A percentile compares a stretch with the other conserved stretches of the same genome.
These are phyloP conservation scores for Neoarthrinium moseri DNA, from an alignment of 2,329 filamentous ascomycete species.

Conservation along the genomic window DNA sequence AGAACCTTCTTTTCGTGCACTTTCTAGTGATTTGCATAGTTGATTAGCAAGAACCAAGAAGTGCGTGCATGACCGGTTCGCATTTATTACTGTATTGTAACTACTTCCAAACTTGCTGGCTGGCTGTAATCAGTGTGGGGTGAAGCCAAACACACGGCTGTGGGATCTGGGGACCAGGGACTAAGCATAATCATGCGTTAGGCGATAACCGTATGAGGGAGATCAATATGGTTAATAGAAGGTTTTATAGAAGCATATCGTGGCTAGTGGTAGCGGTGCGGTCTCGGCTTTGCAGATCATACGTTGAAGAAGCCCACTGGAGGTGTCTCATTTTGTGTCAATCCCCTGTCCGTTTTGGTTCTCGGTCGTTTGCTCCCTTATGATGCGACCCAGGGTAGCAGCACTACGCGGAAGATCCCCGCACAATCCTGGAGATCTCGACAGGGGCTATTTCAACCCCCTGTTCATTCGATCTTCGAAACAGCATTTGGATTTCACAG, in stretches of 20 bases:
- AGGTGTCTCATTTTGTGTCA: neutral
- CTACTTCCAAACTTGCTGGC: too few relatives aligned
- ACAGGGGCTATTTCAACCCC: neutral
- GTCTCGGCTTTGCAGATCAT: conserved; percentile 7
- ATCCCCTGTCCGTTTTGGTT: conserved; percentile 5
- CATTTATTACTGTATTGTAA: too few relatives aligned
- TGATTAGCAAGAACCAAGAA: too few relatives aligned
- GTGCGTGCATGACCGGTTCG: too few relatives aligned
- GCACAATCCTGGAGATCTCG: neutral
- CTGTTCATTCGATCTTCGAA: conserved; percentile 7
- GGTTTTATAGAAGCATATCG: neutral
- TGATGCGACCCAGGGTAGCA: neutral
- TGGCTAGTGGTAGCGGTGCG: neutral
- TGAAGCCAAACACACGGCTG: too few relatives aligned
- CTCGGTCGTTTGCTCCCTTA: conserved; percentile 1
- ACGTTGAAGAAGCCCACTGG: conserved; percentile 1
- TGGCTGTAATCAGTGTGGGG: too few relatives aligned
- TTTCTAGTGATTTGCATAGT: too few relatives aligned
- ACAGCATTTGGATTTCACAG: conserved; percentile 3
- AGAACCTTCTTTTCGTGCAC: too few relatives aligned
- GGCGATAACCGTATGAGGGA: too few relatives aligned
- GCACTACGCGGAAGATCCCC: neutral
- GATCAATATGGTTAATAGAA: too few relatives aligned
- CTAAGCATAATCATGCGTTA: too few relatives aligned
- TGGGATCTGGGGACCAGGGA: too few relatives aligned